Base-by-base conservation (phyloP, 2,329 filamentous ascomycete species). In the Pyrenochaeta sp. region DNA sequence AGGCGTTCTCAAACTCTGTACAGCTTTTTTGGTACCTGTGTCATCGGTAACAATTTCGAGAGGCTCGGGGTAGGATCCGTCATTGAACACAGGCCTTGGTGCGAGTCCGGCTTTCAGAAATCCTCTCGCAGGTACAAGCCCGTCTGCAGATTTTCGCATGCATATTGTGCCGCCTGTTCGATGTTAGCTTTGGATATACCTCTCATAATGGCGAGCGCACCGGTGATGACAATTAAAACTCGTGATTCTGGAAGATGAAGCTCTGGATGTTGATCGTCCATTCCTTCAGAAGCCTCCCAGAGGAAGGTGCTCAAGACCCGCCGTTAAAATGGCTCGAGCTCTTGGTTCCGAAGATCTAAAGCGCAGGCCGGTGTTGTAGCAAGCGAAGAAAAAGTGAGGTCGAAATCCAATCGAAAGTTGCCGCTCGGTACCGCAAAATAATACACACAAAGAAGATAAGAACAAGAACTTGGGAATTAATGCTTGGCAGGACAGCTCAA, bases 141-240 rank as follows among this genome's bases (percentile, higher is more conserved):
- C 93, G 65, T 92, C 87, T 8, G 86, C 85, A 9, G 92, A 92
- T 53, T 88, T 89, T 73, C 90, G 88, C 93, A 97, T 97, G 80
- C 92, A 97, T 71, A 97, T 97, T 6, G 90, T 93, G 44, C 90
- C 91, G 59, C 85, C 83, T 81, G 59, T 28, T 47, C 9, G 30
- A 54, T 57, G 48, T 62, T 24, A 61, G 50, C 28, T 36, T 37
- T 19, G 42, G 30, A 19, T 15, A 45, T 5, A 10, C 22, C 27
- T 37, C 2, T 30, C 12, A 22, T 19, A 24, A 7, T 39, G 32
- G 22, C 3, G 12, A 34, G 80, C 53, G 76, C 80, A 74, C 91
- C 93, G 12, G 93, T 97, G 82, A 96, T 94, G 77, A 97, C 91
- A 71, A 97, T 90, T 64, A 97, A 83, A 12, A 97, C 91, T 57